A percentile compares a stretch with the other conserved stretches of the same genome.
phyloP scores from a whole-genome alignment of 2,329 filamentous ascomycete genomes.

The Cercospora sp. region DNA sequence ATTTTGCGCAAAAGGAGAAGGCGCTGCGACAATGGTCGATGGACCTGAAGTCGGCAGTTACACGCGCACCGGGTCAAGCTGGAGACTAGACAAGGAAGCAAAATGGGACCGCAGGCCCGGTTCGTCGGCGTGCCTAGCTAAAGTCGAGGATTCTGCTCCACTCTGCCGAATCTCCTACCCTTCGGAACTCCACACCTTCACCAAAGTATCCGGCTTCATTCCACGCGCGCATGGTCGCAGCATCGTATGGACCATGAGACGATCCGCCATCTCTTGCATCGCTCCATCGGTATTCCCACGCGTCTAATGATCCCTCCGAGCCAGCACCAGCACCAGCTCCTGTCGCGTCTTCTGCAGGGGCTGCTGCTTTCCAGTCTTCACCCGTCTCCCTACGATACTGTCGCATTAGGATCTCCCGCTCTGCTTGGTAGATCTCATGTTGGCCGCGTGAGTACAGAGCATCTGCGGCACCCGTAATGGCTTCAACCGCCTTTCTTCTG shows the following conservation, averaged over 20 bases:
- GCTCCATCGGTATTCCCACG: slow-evolving; percentile 90
- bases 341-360: slow-evolving; percentile 24
- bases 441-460: slow-evolving; percentile 79
- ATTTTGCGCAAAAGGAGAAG: not conserved
- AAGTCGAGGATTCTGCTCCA: slow-evolving; percentile 48
- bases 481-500: slow-evolving; percentile 72
- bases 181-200: slow-evolving; percentile 69
- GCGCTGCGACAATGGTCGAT: not conserved
- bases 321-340: not conserved
- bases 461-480: slow-evolving; percentile 87
- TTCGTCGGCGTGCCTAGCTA: slow-evolving; percentile 11
- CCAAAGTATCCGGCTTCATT: slow-evolving; percentile 89
- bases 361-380: slow-evolving; percentile 69
- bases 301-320: not conserved
- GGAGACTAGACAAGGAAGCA: slow-evolving; percentile 10
- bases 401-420: slow-evolving; percentile 78
- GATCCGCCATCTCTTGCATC: slow-evolving; percentile 79
- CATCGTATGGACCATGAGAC: slow-evolving; percentile 85
- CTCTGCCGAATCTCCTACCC: slow-evolving; percentile 41
- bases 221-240: slow-evolving; percentile 85
- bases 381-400: slow-evolving; percentile 84
- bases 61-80: not conserved
- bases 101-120: not conserved
- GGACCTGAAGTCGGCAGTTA: not conserved
- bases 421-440: slow-evolving; percentile 86